phyloP scores from a whole-genome alignment of 1,139 yeast genomes.

The Geotrichum klebahnii region DNA sequence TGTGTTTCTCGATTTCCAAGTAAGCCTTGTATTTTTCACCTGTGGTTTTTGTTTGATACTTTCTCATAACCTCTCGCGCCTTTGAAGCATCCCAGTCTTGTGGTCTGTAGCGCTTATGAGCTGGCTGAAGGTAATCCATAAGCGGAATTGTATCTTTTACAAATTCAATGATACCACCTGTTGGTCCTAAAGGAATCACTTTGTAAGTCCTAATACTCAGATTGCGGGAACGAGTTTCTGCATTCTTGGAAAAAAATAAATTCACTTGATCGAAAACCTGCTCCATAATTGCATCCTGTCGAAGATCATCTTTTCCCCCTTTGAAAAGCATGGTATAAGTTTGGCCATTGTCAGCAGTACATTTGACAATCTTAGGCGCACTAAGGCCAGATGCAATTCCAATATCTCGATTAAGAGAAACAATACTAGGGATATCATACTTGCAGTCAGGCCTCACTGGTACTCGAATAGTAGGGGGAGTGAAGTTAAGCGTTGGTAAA shows the following conservation, averaged over 20 bases:
- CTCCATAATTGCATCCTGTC: slow-evolving; percentile 97
- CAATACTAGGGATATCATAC: slow-evolving; percentile 52
- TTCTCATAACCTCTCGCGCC: slow-evolving; percentile 66
- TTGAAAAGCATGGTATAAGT: slow-evolving; percentile 61
- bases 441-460: slow-evolving; percentile 45
- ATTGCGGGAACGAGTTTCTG: slow-evolving; percentile 53
- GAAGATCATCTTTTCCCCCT: slow-evolving; percentile 82
- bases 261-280: slow-evolving; percentile 91
- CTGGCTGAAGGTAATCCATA: slow-evolving; percentile 59
- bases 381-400: slow-evolving; percentile 76
- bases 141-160: slow-evolving; percentile 74
- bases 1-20: slow-evolving; percentile 47
- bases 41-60: slow-evolving; percentile 48
- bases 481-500: slow-evolving; percentile 48
- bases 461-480: slow-evolving; percentile 63
- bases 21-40: slow-evolving; percentile 51
- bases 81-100: slow-evolving; percentile 50
- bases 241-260: slow-evolving; percentile 55
- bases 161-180: slow-evolving; percentile 85
- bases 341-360: slow-evolving; percentile 55
- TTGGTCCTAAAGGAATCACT: slow-evolving; percentile 85
- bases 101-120: slow-evolving; percentile 47
- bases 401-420: slow-evolving; percentile 46
- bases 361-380: slow-evolving; percentile 69
- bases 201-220: slow-evolving; percentile 76